Evolutionary conservation across 2,329 filamentous ascomycete genomes (phyloP), one percentile per base, ranked within the genome.

Genomic region (Blumeriella jaapii): DNA sequence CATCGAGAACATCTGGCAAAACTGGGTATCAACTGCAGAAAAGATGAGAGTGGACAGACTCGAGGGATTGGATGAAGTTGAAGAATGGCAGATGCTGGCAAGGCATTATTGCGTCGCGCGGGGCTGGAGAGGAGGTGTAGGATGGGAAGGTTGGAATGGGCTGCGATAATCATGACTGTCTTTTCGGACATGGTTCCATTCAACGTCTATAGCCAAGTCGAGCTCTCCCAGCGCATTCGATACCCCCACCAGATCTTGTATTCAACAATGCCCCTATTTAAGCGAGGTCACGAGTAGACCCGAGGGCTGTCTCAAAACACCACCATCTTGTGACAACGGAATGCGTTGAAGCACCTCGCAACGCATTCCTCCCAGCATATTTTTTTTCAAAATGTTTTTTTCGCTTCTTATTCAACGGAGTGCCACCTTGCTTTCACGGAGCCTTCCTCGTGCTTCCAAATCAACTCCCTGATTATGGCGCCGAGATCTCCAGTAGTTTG

Each of bases 21-120:
- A 60, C 1, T 96, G 89, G 86, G 65, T 93, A 3, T 53, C 55
- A 0, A 54, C 65, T 1, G 62, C 63, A 2, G 89, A 96, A 59
- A 87, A 84, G 59, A 78, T 82, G 52, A 67, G 87, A 30, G 74
- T 96, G 1, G 79, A 87, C 45, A 59, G 63, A 8, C 57, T 95
- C 16, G 87, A 98, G 57, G 86, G 91, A 51, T 59, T 98, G 43
- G 91, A 98, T 60, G 91, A 98, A 60, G 70, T 95, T 15, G 91
- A 98, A 59, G 91, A 98, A 61, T 93, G 91, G 81, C 69, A 79
- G 51, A 59, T 98, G 48, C 60, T 98, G 49, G 83, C 86, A 1
- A 74, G 71, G 45, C 91, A 98, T 64, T 98, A 98, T 53, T 77
- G 87, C 45, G 70, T 98, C 27, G 78, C 76, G 3, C 96, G 89